These are phyloP conservation scores for Myriosclerotinia duriaeana DNA, from an alignment of 2,329 filamentous ascomycete species.

Conservation along the genomic window DNA sequence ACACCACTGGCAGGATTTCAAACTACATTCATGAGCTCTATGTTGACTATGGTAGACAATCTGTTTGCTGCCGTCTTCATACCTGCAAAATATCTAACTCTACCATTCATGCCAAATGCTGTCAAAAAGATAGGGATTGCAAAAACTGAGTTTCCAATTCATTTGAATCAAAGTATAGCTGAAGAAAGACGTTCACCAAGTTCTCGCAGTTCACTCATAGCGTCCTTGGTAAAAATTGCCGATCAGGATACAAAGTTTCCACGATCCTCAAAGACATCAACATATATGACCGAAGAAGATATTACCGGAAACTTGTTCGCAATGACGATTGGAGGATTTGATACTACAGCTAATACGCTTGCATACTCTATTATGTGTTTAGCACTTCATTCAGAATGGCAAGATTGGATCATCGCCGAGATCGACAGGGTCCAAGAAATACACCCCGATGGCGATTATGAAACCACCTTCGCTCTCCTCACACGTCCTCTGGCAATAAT, in stretches of 20 bases:
- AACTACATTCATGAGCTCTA: slow-evolving; percentile 16
- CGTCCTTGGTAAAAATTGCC: slow-evolving; percentile 12
- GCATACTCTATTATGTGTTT: slow-evolving; percentile 51
- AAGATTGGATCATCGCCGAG: slow-evolving; percentile 54
- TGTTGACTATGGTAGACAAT: slow-evolving; percentile 1
- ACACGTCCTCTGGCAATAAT: slow-evolving; percentile 26
- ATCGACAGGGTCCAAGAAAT: slow-evolving; percentile 34
- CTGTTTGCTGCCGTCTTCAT: slow-evolving; percentile 13
- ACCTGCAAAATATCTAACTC: slow-evolving; percentile 2
- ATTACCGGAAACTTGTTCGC: slow-evolving; percentile 26
- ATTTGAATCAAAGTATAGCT: background rate
- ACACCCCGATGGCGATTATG: slow-evolving; percentile 19
- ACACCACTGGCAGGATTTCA: too few species aligned
- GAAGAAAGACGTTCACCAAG: slow-evolving; percentile 25
- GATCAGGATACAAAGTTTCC: slow-evolving; percentile 16
- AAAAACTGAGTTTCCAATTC: slow-evolving; percentile 5
- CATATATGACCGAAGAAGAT: slow-evolving; percentile 24
- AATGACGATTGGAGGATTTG: slow-evolving; percentile 49
- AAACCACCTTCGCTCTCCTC: slow-evolving; percentile 22
- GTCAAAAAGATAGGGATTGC: slow-evolving; percentile 7
- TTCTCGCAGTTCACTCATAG: slow-evolving; percentile 21
- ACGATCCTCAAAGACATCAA: slow-evolving; percentile 7
- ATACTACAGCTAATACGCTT: slow-evolving; percentile 52
- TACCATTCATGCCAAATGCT: background rate
- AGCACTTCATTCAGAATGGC: slow-evolving; percentile 48